These are phyloP conservation scores for Solanum etuberosum DNA, from an alignment of 257 asterid species.

Conservation along the genomic window DNA sequence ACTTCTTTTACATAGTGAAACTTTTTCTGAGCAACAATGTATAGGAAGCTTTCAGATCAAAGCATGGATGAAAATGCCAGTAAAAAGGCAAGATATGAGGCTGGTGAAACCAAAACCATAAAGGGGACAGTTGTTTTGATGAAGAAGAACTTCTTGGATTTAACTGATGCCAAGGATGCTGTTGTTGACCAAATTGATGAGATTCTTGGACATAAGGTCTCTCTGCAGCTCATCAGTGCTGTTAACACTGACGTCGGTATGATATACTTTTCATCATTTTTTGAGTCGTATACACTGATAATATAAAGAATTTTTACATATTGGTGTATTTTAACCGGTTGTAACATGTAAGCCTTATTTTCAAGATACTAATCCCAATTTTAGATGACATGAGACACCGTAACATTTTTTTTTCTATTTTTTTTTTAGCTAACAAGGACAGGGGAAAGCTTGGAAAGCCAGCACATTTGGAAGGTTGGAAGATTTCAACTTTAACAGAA, in stretches of 20 bases:
- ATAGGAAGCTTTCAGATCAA: neutral
- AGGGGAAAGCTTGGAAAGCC: slow-evolving; percentile 9
- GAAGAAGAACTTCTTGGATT: slow-evolving; percentile 50
- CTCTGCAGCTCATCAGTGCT: slow-evolving; percentile 38
- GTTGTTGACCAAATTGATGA: slow-evolving; percentile 37
- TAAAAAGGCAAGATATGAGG: neutral
- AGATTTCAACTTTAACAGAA: neutral
- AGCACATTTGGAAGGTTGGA: slow-evolving; percentile 16
- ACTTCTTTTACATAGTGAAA: neutral
- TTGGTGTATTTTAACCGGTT: neutral
- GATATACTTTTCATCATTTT: neutral
- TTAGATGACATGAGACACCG: neutral
- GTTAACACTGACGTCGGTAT: slow-evolving; percentile 14
- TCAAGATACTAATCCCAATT: neutral
- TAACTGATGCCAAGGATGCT: slow-evolving; percentile 27
- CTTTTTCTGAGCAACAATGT: neutral
- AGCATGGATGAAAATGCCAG: neutral
- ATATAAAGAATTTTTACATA: neutral
- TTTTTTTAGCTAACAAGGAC: neutral
- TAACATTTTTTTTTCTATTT: neutral
- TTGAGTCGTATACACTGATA: neutral
- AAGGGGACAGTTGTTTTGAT: slow-evolving; percentile 43
- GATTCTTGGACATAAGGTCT: slow-evolving; percentile 27
- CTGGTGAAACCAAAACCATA: slow-evolving; percentile 4
- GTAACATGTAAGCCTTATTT: neutral